Evolutionary conservation across 2,329 filamentous ascomycete species (phyloP).

Genomic region (Dryadomyces quercivorus): DNA sequence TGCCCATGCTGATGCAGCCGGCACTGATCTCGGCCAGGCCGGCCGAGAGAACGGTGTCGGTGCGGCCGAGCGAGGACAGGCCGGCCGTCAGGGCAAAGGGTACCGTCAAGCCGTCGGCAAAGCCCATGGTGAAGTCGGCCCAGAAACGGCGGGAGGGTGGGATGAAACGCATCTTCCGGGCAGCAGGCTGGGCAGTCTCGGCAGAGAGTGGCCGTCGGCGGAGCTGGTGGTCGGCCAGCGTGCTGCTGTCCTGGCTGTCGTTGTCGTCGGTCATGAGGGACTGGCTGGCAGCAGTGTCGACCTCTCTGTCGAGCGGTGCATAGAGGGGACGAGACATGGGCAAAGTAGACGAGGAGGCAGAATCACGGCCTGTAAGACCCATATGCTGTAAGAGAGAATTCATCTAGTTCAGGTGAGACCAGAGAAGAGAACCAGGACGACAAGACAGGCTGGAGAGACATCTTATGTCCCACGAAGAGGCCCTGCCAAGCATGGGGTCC

Average conservation of each 20-base stretch:
- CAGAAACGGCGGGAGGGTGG: slow-evolving; percentile 30
- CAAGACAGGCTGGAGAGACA: too few relatives aligned
- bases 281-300: not conserved
- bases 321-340: not conserved
- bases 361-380: not conserved
- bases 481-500: too few relatives aligned
- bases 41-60: slow-evolving; percentile 52
- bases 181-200: too few relatives aligned
- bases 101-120: slow-evolving; percentile 63
- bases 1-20: slow-evolving; percentile 61
- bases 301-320: not conserved
- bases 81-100: slow-evolving; percentile 65
- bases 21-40: slow-evolving; percentile 60
- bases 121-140: slow-evolving; percentile 58
- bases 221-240: not conserved
- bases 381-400: not conserved
- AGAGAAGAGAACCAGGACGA: too few relatives aligned
- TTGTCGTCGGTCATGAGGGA: slow-evolving; percentile 1
- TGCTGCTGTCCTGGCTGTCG: slow-evolving; percentile 5
- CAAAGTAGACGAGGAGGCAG: not conserved
- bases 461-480: too few relatives aligned
- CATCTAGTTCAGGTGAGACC: too few relatives aligned
- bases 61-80: slow-evolving; percentile 46
- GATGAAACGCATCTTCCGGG: not conserved
- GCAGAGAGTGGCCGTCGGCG: not conserved